A percentile compares a stretch with the other conserved stretches of the same genome.
Conservation (phyloP, 78 protist genomes). For the Trichosphaerium sp. region DNA sequence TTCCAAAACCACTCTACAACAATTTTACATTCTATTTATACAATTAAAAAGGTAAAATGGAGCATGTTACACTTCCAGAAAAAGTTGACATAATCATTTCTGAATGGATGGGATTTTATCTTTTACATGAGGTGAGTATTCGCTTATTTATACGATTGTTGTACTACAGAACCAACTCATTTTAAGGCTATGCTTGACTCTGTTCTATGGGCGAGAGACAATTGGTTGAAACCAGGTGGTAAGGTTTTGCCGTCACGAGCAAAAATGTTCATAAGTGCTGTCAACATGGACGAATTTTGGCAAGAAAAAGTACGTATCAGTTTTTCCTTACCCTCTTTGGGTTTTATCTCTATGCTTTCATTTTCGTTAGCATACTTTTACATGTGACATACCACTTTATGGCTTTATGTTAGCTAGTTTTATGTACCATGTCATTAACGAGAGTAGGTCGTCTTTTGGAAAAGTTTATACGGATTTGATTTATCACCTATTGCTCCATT, state of each 20-base stretch:
- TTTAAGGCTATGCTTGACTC: conserved; percentile 62
- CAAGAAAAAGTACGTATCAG: too few species aligned
- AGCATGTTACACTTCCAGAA: neutral
- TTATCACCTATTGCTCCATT: conserved; percentile 12
- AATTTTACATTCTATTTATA: too few species aligned
- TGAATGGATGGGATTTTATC: conserved; percentile 83
- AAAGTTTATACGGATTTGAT: conserved; percentile 41
- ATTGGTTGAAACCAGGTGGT: conserved; percentile 43
- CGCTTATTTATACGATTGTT: too few species aligned
- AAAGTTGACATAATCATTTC: conserved; percentile 68
- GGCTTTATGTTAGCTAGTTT: too few species aligned
- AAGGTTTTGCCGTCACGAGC: conserved; percentile 34
- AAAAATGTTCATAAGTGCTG: conserved; percentile 17
- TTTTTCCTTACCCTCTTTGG: too few species aligned
- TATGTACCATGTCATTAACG: too few species aligned
- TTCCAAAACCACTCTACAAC: too few species aligned
- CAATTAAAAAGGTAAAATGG: too few species aligned
- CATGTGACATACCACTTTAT: too few species aligned
- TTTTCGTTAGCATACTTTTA: too few species aligned
- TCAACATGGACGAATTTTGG: neutral
- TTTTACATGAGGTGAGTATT: conserved; percentile 69
- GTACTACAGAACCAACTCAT: too few species aligned
- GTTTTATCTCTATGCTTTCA: too few species aligned
- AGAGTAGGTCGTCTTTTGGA: conserved; percentile 35
- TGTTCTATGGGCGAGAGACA: conserved; percentile 58